Evolutionary conservation across 352 stramenopile genomes (phyloP), one percentile per base, ranked within the genome.

Genomic region (Phytophthora gonapodyides): DNA sequence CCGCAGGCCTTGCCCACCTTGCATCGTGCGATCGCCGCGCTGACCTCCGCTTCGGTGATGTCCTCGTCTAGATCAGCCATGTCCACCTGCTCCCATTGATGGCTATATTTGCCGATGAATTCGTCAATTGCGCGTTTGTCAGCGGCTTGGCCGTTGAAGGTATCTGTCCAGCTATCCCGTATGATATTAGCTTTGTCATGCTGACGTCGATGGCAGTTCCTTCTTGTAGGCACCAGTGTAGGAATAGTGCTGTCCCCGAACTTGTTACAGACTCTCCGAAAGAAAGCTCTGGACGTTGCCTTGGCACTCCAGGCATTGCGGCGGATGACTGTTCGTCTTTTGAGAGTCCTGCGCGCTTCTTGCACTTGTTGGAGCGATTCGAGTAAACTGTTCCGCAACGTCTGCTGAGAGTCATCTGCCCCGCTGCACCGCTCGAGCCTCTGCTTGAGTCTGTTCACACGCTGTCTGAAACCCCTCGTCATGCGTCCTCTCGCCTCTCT

Each of bases 141-240:
- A 2, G 35, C 17, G 7, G 41, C 16, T 45, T 38, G 34, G 5
- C 41, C 33, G 12, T 43, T 60, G 16, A 60, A 46, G 7, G 51
- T 51, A 4, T 8, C 6, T 16, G n/a, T 15, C 52, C 52, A 45
- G 3, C 1, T 36, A 33, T 60, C 16, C 17, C 31, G 30, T 0
- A 60, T 17, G 15, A 60, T 51, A 13, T 60, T 38, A 1, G 52
- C 31, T 34, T 60, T 60, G 12, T 60, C 21, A 17, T 56, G 35
- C 11, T 0, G n/a, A n/a, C n/a, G n/a, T n/a, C n/a, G n/a, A n/a
- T n/a, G n/a, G n/a, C n/a, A n/a, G n/a, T n/a, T n/a, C n/a, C 11
- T 31, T 41, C 31, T 35, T 12, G 35, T 21, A 10, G 17, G 48
- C n/a, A 11, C 11, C 30, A 60, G 12, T 30, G 52, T 60, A 6